Evolutionary conservation across 768 basidiomycete species (phyloP), one percentile per base, ranked within the genome.

Genomic region (Asterophora lycoperdoides): DNA sequence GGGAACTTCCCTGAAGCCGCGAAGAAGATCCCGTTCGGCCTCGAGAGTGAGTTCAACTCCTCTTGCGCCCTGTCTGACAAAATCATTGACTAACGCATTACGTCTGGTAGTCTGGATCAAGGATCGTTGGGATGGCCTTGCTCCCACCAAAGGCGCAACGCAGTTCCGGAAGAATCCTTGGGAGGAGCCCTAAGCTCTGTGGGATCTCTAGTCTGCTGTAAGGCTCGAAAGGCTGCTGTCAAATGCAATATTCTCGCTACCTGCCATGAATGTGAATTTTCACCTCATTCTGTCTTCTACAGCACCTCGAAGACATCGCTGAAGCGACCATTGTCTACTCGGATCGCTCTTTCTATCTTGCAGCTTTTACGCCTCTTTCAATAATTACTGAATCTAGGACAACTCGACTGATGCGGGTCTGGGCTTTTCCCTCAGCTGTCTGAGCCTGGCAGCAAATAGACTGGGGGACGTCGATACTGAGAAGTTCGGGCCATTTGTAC

Each of bases 361-460:
- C 23, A 8, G 5, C 19, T 20, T 29, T 29, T 29, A 5, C 10
- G 10, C 10, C 10, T 29, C 6, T 5, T 10, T 29, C 10, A 29
- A 29, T 10, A n/a, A n/a, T n/a, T n/a, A n/a, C 29, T 29, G 29
- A 29, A 29, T 29, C 10, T 43, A 68, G 74, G 84, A 41, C 86
- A 84, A 46, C 89, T 89, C 58, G 82, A 89, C 70, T 88, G 84
- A 83, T 66, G 72, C 2, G 70, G 64, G 39, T 83, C 81, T 8
- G 83, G 83, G 17, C 78, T 75, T 56, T 89, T 89, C 72, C 84
- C 88, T 2, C 73, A 74, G 4, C 86, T 91, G 68, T 88, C 85
- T 2, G 72, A 79, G 48, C 86, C 89, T 0, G 67, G n/a, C n/a
- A n/a, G n/a, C n/a, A n/a, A n/a, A n/a, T n/a, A n/a, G n/a, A n/a